Base-by-base conservation (phyloP, 495 filamentous ascomycete species). In the Tuber melanosporum region DNA sequence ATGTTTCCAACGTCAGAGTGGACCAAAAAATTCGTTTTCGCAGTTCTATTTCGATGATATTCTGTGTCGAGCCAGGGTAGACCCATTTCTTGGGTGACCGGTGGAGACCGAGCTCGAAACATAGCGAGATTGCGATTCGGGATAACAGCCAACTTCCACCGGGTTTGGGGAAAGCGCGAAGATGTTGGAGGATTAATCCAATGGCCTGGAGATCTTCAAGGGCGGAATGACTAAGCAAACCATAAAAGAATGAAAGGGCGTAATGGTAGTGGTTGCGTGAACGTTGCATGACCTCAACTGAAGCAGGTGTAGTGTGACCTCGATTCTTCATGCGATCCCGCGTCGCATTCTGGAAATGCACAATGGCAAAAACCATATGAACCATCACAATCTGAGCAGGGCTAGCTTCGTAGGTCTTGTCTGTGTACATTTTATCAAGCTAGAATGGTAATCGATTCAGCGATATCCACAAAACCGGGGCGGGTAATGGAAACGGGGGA, bases 201-300 rank as follows among this genome's bases (percentile, higher is more conserved):
- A 94, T 77, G 6, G 92, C 92, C 81, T 94, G 92, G 7, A 94
- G 83, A 77, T 91, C 89, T 62, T 91, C 87, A 32, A 93, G 80
- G 0, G 86, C 87, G 75, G 90, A 89, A 49, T 86, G 88, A 36
- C 84, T 85, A 52, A 89, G 83, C 15, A 95, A 85, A 71, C 92
- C 85, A 72, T 88, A 89, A 76, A 92, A 89, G 84, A 90, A 89
- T 78, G 87, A 87, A 52, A 94, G 83, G 10, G 91, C 87, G 82
- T 91, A 93, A 78, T 92, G 91, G 76, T 93, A 94, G 83, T 94
- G 92, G 79, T 88, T 87, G 83, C 92, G 91, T 4, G 92, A 92
- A 72, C 87, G 86, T 71, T 89, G 87, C 49, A 83, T 79, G 43
- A 80, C 73, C 19, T 81, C 76, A n/a, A 62, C 74, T 0, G 82